Conservation (phyloP, 495 filamentous ascomycete species). For the Staphylotrichum longicolle region DNA sequence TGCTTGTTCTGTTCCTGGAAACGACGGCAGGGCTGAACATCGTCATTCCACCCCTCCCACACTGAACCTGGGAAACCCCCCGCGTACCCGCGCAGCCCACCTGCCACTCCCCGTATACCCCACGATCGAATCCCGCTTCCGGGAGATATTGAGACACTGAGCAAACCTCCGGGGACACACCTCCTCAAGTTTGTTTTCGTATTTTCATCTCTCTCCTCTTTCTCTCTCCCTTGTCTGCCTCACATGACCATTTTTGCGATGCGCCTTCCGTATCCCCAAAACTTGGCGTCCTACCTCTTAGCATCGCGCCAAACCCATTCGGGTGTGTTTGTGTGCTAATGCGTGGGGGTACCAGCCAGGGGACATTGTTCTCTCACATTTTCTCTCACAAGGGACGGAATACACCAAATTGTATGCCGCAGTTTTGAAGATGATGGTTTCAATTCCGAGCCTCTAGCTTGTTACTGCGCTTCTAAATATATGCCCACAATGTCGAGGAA, state of each 20-base stretch:
- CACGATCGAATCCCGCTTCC: conserved; percentile 10
- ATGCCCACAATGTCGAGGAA: neutral
- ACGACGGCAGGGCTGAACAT: conserved; percentile 8
- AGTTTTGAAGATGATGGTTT: too few species aligned
- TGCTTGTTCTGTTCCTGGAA: neutral
- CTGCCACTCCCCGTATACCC: conserved; percentile 1
- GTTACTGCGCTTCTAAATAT: neutral
- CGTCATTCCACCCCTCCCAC: neutral
- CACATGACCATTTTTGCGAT: neutral
- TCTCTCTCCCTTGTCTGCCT: neutral
- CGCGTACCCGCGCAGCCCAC: conserved; percentile 3
- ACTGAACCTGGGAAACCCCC: neutral
- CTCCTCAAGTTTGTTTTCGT: neutral
- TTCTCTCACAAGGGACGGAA: too few species aligned
- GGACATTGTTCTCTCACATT: neutral
- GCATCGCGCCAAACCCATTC: neutral
- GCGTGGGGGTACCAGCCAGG: neutral
- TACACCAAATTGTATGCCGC: too few species aligned
- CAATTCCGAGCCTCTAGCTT: neutral
- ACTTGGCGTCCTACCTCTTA: neutral
- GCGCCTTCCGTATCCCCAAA: neutral
- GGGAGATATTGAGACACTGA: neutral
- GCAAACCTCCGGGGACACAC: conserved; percentile 3
- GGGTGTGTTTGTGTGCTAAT: neutral
- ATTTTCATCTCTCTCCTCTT: neutral